Evolutionary conservation across 1,284 basidiomycete species (phyloP).

Genomic region (Papiliotrema laurentii): DNA sequence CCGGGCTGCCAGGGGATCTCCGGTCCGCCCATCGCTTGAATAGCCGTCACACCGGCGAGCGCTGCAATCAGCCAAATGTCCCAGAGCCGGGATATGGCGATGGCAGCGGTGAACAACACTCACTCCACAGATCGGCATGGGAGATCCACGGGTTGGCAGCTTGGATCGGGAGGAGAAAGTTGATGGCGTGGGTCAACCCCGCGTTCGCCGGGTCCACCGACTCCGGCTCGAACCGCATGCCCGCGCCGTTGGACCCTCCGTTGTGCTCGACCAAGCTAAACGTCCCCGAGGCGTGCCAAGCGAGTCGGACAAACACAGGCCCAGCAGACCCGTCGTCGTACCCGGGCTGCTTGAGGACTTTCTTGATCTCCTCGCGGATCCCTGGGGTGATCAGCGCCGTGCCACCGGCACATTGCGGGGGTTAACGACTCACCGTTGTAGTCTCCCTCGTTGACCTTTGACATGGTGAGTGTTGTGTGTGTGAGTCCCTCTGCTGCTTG

Average conservation of each 20-base stretch:
- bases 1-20: conserved; percentile 52
- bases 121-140: conserved; percentile 51
- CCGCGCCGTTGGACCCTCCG: conserved; percentile 53
- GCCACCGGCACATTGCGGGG: neutral
- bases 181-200: conserved; percentile 53
- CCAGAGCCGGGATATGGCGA: neutral
- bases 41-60: conserved; percentile 52
- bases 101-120: conserved; percentile 12
- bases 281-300: conserved; percentile 55
- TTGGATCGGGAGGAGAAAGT: conserved; percentile 53
- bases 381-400: conserved; percentile 21
- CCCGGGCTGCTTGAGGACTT: conserved; percentile 44
- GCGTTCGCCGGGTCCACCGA: conserved; percentile 46
- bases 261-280: conserved; percentile 48
- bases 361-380: conserved; percentile 41
- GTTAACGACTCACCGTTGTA: conserved; percentile 26
- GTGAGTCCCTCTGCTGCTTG: no score
- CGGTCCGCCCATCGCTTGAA: conserved; percentile 53
- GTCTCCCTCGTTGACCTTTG: conserved; percentile 36
- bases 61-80: conserved; percentile 27
- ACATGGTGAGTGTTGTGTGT: conserved; percentile 24
- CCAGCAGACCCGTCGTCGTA: conserved; percentile 49
- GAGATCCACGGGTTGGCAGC: conserved; percentile 54
- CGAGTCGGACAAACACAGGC: conserved; percentile 49
- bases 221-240: conserved; percentile 45